Percentiles rank a stretch among this genome's conserved stretches.
phyloP scores from a whole-genome alignment of 805 yeast genomes.

The Blastobotrys mokoenaii region DNA sequence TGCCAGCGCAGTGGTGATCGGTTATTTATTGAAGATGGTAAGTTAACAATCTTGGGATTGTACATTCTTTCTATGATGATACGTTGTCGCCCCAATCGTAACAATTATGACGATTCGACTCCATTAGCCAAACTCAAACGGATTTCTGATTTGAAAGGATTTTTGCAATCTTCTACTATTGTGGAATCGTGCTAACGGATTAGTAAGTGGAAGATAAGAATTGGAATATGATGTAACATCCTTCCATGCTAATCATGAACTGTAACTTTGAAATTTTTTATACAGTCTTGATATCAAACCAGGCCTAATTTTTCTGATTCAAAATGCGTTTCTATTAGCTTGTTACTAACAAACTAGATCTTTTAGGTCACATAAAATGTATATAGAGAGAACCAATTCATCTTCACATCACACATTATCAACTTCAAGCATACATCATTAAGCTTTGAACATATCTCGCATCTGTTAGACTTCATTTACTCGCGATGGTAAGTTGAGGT shows the following conservation, averaged over 20 bases:
- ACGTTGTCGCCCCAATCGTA: conserved; percentile 74
- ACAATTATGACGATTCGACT: conserved; percentile 63
- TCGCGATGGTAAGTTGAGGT: no score
- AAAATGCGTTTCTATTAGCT: no score
- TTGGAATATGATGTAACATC: conserved; percentile 32
- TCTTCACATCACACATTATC: no score
- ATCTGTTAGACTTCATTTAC: no score
- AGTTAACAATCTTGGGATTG: not conserved
- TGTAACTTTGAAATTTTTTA: not conserved
- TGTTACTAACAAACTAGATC: no score
- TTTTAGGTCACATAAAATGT: no score
- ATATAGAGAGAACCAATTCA: no score
- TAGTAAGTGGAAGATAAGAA: not conserved
- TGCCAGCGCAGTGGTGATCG: not conserved
- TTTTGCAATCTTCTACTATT: not conserved
- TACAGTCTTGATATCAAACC: no score
- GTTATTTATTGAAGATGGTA: not conserved
- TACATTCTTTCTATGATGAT: conserved; percentile 42
- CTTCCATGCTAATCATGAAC: conserved; percentile 57
- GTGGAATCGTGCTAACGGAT: not conserved
- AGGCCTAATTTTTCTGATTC: no score
- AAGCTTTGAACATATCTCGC: no score
- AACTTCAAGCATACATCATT: no score
- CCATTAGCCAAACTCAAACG: conserved; percentile 48
- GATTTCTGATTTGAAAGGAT: conserved; percentile 43